Percentiles rank a stretch among this genome's conserved stretches.
Conservation (phyloP, 345 rosid genomes). For the Dipteronia dyeriana region DNA sequence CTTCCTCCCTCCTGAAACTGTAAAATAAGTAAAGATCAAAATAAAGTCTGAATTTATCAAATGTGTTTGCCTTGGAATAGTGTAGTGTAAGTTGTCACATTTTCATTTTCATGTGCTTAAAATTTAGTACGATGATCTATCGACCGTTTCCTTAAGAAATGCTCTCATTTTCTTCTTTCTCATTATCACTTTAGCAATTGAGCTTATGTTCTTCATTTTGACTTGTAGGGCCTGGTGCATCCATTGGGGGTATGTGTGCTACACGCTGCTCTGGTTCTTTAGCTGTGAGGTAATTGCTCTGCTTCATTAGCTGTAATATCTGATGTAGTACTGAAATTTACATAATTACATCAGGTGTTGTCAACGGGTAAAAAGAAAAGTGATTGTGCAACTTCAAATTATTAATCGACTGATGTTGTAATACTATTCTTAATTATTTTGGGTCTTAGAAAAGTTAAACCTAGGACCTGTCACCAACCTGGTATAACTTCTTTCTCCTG, state of each 20-base stretch:
- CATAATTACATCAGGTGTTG: not conserved
- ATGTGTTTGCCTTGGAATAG: conserved; percentile 1
- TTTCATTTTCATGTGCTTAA: conserved; percentile 7
- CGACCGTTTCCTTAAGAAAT: not conserved
- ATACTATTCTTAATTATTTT: not conserved
- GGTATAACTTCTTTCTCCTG: not conserved
- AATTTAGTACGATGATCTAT: not conserved
- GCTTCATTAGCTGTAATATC: conserved; percentile 9
- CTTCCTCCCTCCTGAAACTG: not conserved
- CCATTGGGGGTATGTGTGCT: conserved; percentile 96
- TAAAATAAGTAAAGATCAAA: conserved; percentile 2
- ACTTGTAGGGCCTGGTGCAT: conserved; percentile 88
- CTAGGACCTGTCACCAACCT: not conserved
- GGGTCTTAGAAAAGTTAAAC: not conserved
- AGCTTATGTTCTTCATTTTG: conserved; percentile 14
- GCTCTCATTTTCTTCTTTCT: not conserved
- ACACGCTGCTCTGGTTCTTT: conserved; percentile 97
- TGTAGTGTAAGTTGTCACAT: not conserved
- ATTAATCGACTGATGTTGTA: not conserved
- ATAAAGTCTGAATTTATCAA: not conserved
- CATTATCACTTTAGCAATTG: conserved; percentile 16
- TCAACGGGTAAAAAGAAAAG: not conserved
- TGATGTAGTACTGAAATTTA: conserved; percentile 12
- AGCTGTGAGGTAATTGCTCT: conserved; percentile 75
- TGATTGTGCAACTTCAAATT: not conserved